Evolutionary conservation across 176 grass and related monocot genomes (phyloP).

Genomic region (Carex scoparia): DNA sequence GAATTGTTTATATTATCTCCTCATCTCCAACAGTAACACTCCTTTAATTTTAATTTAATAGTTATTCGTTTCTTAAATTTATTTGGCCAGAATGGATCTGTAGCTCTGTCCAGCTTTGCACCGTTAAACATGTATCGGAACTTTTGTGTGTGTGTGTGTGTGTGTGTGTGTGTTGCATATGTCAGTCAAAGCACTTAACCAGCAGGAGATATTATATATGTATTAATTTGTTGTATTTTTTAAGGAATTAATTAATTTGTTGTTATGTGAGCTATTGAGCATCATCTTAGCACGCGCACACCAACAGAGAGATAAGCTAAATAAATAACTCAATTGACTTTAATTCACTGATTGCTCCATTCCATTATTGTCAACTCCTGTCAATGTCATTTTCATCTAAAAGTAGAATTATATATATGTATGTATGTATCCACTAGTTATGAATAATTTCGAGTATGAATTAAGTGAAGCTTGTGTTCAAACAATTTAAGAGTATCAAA

Average conservation of each 20-base stretch:
- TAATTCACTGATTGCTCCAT: background rate
- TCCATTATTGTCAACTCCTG: background rate
- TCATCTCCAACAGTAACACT: background rate
- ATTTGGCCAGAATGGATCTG: background rate
- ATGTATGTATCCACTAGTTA: background rate
- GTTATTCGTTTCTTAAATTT: background rate
- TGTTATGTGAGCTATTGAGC: slow-evolving; percentile 1
- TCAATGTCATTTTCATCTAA: slow-evolving; percentile 17
- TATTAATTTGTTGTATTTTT: background rate
- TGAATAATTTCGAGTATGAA: background rate
- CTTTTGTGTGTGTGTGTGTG: background rate
- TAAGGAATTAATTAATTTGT: background rate
- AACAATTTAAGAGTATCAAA: background rate
- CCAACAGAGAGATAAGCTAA: slow-evolving; percentile 15
- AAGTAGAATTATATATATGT: background rate
- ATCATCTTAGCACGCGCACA: slow-evolving; percentile 15
- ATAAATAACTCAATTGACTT: slow-evolving; percentile 15
- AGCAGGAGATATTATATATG: background rate
- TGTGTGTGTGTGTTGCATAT: no score
- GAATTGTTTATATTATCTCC: slow-evolving; percentile 9
- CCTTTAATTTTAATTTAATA: background rate
- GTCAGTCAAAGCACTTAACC: background rate
- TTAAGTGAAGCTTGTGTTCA: no score
- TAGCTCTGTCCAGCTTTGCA: background rate
- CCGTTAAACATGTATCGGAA: background rate